Conservation (phyloP, 176 grass and related monocot genomes). For the Paspalum vaginatum region DNA sequence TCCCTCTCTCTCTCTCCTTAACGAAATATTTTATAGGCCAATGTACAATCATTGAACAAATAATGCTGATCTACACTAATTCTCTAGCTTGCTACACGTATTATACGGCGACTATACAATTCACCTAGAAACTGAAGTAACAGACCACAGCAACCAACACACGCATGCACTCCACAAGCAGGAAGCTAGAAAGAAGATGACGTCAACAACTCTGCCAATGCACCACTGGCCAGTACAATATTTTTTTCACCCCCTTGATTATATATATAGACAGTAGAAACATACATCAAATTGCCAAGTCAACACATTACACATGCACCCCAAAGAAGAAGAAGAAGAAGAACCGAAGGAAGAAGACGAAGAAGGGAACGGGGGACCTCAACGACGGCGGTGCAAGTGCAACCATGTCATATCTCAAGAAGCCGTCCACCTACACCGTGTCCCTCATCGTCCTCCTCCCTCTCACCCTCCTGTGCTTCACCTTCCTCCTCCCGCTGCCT, state of each 20-base stretch:
- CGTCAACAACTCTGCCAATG: background rate
- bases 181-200: background rate
- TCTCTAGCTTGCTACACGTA: background rate
- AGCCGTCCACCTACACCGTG: background rate
- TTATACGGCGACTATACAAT: background rate
- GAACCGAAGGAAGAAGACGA: background rate
- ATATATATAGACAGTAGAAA: background rate
- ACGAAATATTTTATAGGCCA: no score
- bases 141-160: constrained; percentile 23
- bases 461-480: constrained; percentile 36
- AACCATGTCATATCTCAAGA: constrained; percentile 26
- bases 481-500: constrained; percentile 5
- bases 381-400: background rate
- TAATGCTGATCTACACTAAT: background rate
- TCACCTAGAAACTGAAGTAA: background rate
- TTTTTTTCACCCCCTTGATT: background rate
- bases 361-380: background rate
- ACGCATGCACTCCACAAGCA: background rate
- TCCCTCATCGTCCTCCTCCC: constrained; percentile 41
- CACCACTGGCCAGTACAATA: no score
- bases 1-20: no score
- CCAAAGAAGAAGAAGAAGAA: background rate
- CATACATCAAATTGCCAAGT: background rate
- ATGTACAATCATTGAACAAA: constrained; percentile 9
- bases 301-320: background rate